phyloP scores from a whole-genome alignment of 306 rosid genomes.

The Ochetophila trinervis region DNA sequence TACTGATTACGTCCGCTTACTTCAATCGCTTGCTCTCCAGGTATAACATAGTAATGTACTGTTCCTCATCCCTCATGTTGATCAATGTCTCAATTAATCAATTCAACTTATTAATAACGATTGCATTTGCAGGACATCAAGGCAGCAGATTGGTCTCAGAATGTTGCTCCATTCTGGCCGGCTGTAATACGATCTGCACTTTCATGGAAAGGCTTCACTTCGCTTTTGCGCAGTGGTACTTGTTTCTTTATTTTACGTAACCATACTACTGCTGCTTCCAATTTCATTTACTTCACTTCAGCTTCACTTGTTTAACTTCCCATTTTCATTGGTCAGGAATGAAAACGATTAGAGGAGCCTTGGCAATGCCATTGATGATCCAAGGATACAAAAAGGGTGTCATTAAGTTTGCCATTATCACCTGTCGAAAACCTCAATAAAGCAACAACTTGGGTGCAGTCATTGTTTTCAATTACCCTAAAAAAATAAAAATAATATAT shows the following conservation, averaged over 20 bases:
- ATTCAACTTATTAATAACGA: not conserved
- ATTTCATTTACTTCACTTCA: no score
- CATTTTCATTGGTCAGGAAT: slow-evolving; percentile 36
- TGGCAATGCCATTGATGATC: slow-evolving; percentile 93
- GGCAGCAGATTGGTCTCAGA: slow-evolving; percentile 73
- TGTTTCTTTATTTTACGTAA: no score
- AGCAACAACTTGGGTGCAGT: not conserved
- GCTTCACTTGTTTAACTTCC: no score
- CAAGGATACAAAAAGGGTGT: slow-evolving; percentile 77
- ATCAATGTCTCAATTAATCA: no score
- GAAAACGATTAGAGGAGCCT: slow-evolving; percentile 80
- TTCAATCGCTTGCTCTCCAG: slow-evolving; percentile 53
- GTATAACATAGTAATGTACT: slow-evolving; percentile 25
- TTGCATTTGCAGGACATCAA: slow-evolving; percentile 58
- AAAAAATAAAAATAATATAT: no score
- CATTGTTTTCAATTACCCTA: no score
- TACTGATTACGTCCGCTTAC: slow-evolving; percentile 63
- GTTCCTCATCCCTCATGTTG: not conserved
- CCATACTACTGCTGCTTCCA: no score
- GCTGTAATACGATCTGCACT: slow-evolving; percentile 84
- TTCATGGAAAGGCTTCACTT: slow-evolving; percentile 78
- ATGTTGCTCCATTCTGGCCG: slow-evolving; percentile 94
- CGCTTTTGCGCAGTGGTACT: slow-evolving; percentile 61
- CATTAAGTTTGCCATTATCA: slow-evolving; percentile 71
- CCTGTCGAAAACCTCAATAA: slow-evolving; percentile 58